phyloP scores from a whole-genome alignment of 805 yeast genomes.

The Zygosaccharomyces pseudorouxii region DNA sequence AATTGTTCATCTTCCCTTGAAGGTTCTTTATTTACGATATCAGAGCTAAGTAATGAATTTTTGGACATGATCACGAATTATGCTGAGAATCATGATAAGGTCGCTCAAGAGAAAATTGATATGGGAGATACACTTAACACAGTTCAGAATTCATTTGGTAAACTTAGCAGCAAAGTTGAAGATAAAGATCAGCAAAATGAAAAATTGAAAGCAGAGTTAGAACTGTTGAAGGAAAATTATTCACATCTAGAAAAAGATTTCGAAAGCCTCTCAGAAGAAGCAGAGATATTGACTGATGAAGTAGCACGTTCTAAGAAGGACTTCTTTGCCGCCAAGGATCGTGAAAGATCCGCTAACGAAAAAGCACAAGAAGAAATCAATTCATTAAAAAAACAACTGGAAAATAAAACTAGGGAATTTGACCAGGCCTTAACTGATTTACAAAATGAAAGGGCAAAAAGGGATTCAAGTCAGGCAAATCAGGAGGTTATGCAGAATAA shows the following conservation, averaged over 20 bases:
- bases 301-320: slow-evolving; percentile 8
- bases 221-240: slow-evolving; percentile 5
- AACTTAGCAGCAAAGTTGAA: slow-evolving; percentile 5
- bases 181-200: slow-evolving; percentile 3
- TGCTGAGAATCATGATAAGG: slow-evolving; percentile 5
- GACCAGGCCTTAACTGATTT: background rate
- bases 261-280: slow-evolving; percentile 10
- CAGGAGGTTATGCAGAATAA: background rate
- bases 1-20: background rate
- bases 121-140: slow-evolving; percentile 4
- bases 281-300: slow-evolving; percentile 9
- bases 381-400: slow-evolving; percentile 4
- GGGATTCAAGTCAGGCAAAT: background rate
- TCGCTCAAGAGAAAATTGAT: slow-evolving; percentile 2
- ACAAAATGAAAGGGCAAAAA: background rate
- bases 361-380: slow-evolving; percentile 1
- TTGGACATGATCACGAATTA: slow-evolving; percentile 6
- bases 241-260: slow-evolving; percentile 8
- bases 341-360: slow-evolving; percentile 4
- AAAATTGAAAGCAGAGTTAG: slow-evolving; percentile 5
- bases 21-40: slow-evolving; percentile 6
- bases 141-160: background rate
- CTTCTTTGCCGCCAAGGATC: slow-evolving; percentile 6
- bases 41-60: slow-evolving; percentile 11
- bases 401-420: background rate